Evolutionary conservation across 176 grass and related monocot genomes (phyloP).

Genomic region (Secale cereale): DNA sequence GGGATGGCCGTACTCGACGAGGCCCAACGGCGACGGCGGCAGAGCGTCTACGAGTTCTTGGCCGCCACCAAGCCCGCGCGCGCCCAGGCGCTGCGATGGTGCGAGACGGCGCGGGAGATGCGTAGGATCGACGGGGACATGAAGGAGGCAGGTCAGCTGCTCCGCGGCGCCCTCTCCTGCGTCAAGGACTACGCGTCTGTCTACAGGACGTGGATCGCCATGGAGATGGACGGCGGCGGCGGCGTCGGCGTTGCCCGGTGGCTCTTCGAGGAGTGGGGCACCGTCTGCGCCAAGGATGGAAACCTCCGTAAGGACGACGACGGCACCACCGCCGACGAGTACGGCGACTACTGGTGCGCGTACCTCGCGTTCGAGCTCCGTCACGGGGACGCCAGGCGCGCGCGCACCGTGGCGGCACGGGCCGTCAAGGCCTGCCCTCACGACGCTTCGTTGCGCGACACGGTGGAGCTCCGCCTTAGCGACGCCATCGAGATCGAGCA

Average conservation of each 20-base stretch:
- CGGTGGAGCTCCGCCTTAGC: neutral
- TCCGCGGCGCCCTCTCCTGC: neutral
- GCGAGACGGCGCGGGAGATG: neutral
- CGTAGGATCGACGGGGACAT: neutral
- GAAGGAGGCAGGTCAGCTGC: neutral
- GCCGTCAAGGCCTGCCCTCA: neutral
- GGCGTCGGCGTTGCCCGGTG: neutral
- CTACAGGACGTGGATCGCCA: conserved; percentile 7
- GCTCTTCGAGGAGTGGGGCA: neutral
- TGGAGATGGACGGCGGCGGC: neutral
- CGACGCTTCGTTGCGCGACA: neutral
- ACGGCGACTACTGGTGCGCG: neutral
- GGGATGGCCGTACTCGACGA: neutral
- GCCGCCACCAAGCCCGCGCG: neutral
- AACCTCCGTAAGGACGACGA: neutral
- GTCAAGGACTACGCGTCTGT: neutral
- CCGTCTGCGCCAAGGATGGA: neutral
- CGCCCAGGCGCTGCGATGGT: neutral
- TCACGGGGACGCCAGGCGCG: neutral
- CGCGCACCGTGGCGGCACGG: neutral
- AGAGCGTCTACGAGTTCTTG: neutral
- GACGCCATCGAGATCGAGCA: neutral
- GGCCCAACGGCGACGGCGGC: neutral
- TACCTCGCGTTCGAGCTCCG: neutral
- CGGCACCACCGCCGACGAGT: neutral